A percentile compares a stretch with the other conserved stretches of the same genome.
Evolutionary conservation across 2,329 filamentous ascomycete species (phyloP).

Genomic region (Fusarium sarcochroum): DNA sequence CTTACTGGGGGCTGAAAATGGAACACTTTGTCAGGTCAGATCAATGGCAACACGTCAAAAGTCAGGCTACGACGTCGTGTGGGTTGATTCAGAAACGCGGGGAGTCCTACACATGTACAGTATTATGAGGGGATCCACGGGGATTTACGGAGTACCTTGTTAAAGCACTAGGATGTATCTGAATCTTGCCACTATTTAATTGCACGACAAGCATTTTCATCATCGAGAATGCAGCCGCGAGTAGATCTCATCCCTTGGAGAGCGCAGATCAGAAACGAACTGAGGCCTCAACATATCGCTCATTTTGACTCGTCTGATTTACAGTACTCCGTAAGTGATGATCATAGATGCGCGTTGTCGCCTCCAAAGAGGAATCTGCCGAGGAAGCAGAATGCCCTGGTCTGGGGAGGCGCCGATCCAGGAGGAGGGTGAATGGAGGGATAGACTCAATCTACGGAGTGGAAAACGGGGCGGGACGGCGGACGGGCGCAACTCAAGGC

Average conservation of each 20-base stretch:
- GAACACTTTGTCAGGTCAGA: conserved; percentile 30
- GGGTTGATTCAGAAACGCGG: conserved; percentile 36
- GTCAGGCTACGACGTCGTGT: conserved; percentile 41
- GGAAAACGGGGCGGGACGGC: conserved; percentile 6
- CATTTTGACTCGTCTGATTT: conserved; percentile 8
- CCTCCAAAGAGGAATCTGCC: conserved; percentile 35
- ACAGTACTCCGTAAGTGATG: conserved; percentile 7
- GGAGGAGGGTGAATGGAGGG: conserved; percentile 35
- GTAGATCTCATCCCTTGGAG: conserved; percentile 39
- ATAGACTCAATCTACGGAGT: conserved; percentile 15
- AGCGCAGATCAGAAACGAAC: conserved; percentile 40
- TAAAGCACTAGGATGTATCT: conserved; percentile 10
- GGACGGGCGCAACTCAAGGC: conserved; percentile 19
- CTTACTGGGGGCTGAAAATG: conserved; percentile 17
- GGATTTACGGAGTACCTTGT: conserved; percentile 22
- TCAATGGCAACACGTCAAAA: conserved; percentile 22
- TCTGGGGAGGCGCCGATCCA: conserved; percentile 38
- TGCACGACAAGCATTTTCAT: background rate
- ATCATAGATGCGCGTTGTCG: conserved; percentile 36
- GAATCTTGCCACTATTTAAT: conserved; percentile 23
- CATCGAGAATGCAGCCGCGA: conserved; percentile 20
- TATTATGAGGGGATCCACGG: conserved; percentile 23
- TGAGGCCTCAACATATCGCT: conserved; percentile 27
- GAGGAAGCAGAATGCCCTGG: conserved; percentile 35
- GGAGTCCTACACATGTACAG: background rate